These are phyloP conservation scores for Collybia sp. DNA, from an alignment of 768 basidiomycete species.

Conservation along the genomic window DNA sequence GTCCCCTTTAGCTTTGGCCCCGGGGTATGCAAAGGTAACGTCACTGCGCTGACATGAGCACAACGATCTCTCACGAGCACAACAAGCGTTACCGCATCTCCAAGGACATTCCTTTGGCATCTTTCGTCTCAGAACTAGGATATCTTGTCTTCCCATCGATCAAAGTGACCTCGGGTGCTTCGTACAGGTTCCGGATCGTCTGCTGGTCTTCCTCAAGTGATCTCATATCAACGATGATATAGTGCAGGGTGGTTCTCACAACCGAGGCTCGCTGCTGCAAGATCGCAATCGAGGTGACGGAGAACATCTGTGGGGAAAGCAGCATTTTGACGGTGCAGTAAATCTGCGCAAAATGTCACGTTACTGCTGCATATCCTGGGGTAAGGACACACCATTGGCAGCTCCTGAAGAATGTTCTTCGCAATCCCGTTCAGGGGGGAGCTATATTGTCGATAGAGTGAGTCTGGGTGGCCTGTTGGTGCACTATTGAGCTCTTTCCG, in stretches of 20 bases:
- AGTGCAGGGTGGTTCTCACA: conserved; percentile 19
- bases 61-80: not conserved
- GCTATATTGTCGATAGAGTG: conserved; percentile 3
- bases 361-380: not conserved
- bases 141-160: conserved; percentile 20
- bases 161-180: conserved; percentile 14
- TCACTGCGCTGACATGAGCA: conserved; percentile 26
- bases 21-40: conserved; percentile 50
- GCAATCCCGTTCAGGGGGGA: conserved; percentile 13
- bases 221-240: conserved; percentile 11
- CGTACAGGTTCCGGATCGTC: conserved; percentile 28
- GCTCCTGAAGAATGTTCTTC: conserved; percentile 15
- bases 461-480: conserved; percentile 16
- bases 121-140: conserved; percentile 10
- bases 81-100: conserved; percentile 18
- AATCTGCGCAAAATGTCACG: conserved; percentile 15
- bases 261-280: conserved; percentile 30
- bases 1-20: conserved; percentile 24
- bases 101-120: conserved; percentile 20
- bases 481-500: conserved; percentile 15
- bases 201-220: conserved; percentile 17
- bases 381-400: conserved; percentile 23
- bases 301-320: conserved; percentile 26
- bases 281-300: conserved; percentile 33
- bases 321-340: conserved; percentile 30